Evolutionary conservation across 495 filamentous ascomycete species (phyloP).

Genomic region (Penicillium flavigenum): DNA sequence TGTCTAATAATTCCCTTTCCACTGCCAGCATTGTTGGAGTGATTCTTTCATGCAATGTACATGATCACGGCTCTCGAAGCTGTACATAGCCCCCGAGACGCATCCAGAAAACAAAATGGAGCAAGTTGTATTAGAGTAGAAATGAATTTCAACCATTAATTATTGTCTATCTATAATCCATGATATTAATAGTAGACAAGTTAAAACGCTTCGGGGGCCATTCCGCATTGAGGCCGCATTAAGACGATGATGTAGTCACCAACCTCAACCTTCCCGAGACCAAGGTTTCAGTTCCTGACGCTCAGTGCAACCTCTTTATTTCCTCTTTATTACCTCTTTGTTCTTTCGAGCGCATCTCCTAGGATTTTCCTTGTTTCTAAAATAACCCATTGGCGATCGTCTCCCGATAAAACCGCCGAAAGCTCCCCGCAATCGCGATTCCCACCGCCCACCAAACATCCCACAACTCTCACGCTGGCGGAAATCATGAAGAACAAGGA

Average conservation of each 20-base stretch:
- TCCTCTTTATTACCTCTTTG: no score
- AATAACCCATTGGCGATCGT: constrained; percentile 4
- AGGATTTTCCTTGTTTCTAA: background rate
- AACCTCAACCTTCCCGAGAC: constrained; percentile 1
- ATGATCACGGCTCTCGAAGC: constrained; percentile 33
- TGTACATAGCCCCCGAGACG: constrained; percentile 37
- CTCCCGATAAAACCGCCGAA: constrained; percentile 12
- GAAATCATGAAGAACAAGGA: constrained; percentile 59
- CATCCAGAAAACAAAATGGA: constrained; percentile 19
- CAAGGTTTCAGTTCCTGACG: constrained; percentile 7
- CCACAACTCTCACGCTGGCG: constrained; percentile 5
- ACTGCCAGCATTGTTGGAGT: constrained; percentile 13
- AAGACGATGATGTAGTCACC: constrained; percentile 22
- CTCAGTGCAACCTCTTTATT: constrained; percentile 4
- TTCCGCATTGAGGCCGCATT: constrained; percentile 18
- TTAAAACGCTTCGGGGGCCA: constrained; percentile 2
- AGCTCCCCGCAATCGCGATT: constrained; percentile 28
- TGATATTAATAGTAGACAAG: background rate
- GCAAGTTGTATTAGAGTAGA: constrained; percentile 10
- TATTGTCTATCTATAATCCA: background rate
- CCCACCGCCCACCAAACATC: constrained; percentile 24
- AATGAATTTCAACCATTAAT: constrained; percentile 1
- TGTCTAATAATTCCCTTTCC: constrained; percentile 14
- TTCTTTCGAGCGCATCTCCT: background rate
- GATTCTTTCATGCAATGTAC: constrained; percentile 34